These are phyloP conservation scores for Lippia alba DNA, from an alignment of 305 asterid genomes.

Conservation along the genomic window DNA sequence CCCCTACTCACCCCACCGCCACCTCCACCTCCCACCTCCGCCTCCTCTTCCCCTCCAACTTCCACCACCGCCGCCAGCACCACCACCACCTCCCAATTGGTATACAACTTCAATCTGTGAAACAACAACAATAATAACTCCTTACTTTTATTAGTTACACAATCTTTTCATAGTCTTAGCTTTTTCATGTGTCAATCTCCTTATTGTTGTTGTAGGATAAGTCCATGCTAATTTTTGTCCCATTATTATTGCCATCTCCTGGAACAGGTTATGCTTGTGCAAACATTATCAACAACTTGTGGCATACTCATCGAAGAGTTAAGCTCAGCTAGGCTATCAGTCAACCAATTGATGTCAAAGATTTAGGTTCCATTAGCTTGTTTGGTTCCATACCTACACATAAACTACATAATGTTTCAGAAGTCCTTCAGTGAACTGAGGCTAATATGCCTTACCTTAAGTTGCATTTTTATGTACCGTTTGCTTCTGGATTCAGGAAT, in stretches of 20 bases:
- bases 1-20: no score
- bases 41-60: conserved; percentile 49
- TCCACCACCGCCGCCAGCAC: conserved; percentile 42
- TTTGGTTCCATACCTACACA: conserved; percentile 46
- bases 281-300: conserved; percentile 67
- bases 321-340: conserved; percentile 64
- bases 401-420: conserved; percentile 37
- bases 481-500: conserved; percentile 27
- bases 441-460: conserved; percentile 31
- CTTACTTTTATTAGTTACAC: no score
- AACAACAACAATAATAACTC: no score
- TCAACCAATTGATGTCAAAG: conserved; percentile 57
- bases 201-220: conserved; percentile 19
- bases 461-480: conserved; percentile 10
- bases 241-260: neutral
- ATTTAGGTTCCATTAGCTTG: conserved; percentile 46
- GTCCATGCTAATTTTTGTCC: conserved; percentile 25
- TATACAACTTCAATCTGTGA: no score
- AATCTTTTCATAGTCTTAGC: neutral
- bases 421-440: conserved; percentile 47
- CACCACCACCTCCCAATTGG: conserved; percentile 34
- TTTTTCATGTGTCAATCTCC: conserved; percentile 22
- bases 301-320: conserved; percentile 65
- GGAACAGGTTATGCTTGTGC: conserved; percentile 63
- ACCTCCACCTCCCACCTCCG: conserved; percentile 34